Base-by-base conservation (phyloP, 768 basidiomycete genomes). In the Phaffia australis region DNA sequence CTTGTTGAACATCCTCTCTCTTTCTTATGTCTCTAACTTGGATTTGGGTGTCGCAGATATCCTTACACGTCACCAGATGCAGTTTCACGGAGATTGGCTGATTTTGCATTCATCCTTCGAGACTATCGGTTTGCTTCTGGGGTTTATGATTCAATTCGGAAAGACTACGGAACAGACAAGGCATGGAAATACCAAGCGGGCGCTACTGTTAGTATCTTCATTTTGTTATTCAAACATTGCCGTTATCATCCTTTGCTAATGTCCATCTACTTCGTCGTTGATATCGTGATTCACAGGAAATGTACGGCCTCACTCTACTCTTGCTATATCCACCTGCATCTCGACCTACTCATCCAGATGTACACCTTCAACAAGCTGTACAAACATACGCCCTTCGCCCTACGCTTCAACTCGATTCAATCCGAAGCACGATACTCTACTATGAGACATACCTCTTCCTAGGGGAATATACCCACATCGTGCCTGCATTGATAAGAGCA, bases 41-140 rank as follows among this genome's bases (percentile, higher is more conserved):
- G 15, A 11, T 23, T 19, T 2, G 19, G 21, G 19, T 56, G 16
- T 25, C 8, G 25, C 60, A 79, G 77, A 70, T 79, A 79, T 65
- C 76, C 74, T 1, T 67, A 71, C 15, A 57, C 71, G 0, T 65
- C 78, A 0, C 73, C 73, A 14, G 76, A 76, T 54, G 72, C 75
- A 0, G 71, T 76, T 29, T 74, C 76, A 0, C 82, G 91, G 55
- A 84, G 94, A n/a, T 79, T 98, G 3, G 95, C 92, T 14, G 95
- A 99, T 75, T 93, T 98, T 77, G 85, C 90, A 11, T 95, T 95
- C 23, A 83, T 93, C 66, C 77, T 98, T 2, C 87, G 91, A 3
- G 95, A 99, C 76, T 84, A 85, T 75, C 90, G 88, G 71, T 80
- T 93, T 42, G 94, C 93, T 0, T 79, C 82, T 2, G 77, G 78